Base-by-base conservation (phyloP, 2,329 filamentous ascomycete genomes). In the Talaromyces marneffei region DNA sequence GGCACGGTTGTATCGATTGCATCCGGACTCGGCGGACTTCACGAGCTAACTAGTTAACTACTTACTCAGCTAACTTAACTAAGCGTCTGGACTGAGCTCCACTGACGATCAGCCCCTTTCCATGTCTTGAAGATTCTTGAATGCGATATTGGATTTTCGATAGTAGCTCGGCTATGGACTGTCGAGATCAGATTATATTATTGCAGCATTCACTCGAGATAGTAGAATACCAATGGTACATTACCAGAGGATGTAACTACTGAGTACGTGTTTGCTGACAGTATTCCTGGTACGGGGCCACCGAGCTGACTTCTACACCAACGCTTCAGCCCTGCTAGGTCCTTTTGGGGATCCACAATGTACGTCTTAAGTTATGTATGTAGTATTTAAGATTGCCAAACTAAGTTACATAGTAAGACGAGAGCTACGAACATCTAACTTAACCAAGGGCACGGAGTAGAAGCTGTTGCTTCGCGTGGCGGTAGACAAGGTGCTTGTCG, bases 211-310 rank as follows among this genome's bases (percentile, higher is more conserved):
- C 4, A 52, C 35, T 8, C 14, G 10, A 48, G 44, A 23, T 42
- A 27, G 20, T 16, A 44, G 9, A 14, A 23, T n/a, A n/a, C n/a
- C n/a, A n/a, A n/a, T 44, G 40, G 40, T 44, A 20, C 23, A 27
- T 46, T 7, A 14, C 18, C 12, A 20, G 18, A 44, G 9, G 40
- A 23, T 23, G 18, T 1, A 42, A 9, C 10, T n/a, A 42, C n/a
- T 20, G 1, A 10, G 9, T 20, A 9, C 9, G 18, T 25, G 16
- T 7, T 25, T n/a, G 25, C 25, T 29, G 40, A 31, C 16, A 50
- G 35, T 37, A 56, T 56, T 56, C 54, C 54, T 27, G 54, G 25
- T 57, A 35, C 54, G 39, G 39, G 54, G 54, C 37, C 54, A 57
- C 29, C 54, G 12, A 27, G 48, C 48, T 35, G 27, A 29, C 16